Conservation (phyloP, 192 early-diverging fungal species). For the Rhizoclosmatium globosum region DNA sequence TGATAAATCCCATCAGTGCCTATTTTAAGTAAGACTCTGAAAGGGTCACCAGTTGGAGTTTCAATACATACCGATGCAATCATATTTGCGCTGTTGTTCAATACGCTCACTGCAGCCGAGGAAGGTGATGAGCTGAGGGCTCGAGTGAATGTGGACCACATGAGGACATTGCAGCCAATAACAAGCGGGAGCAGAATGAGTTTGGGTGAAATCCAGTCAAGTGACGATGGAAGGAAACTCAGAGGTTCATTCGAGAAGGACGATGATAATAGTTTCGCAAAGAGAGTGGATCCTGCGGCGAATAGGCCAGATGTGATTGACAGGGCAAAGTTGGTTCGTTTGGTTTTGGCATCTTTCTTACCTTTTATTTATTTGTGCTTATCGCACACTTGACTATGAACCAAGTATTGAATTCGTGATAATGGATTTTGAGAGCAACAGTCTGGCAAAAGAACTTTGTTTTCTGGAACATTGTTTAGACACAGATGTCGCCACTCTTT, state of each 20-base stretch:
- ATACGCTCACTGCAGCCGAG: constrained; percentile 76
- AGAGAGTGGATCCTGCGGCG: constrained; percentile 80
- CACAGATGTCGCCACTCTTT: too few species aligned
- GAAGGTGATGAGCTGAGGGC: constrained; percentile 78
- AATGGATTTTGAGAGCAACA: too few species aligned
- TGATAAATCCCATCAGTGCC: constrained; percentile 74
- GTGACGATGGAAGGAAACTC: background rate
- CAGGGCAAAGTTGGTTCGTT: constrained; percentile 22
- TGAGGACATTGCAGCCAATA: constrained; percentile 77
- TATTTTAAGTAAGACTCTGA: constrained; percentile 25
- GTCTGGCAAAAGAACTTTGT: too few species aligned
- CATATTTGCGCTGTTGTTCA: constrained; percentile 85
- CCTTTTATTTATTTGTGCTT: too few species aligned
- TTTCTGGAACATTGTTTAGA: too few species aligned
- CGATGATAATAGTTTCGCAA: constrained; percentile 69
- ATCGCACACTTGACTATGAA: too few species aligned
- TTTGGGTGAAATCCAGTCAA: constrained; percentile 55
- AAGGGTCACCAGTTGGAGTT: background rate
- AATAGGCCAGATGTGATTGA: constrained; percentile 66
- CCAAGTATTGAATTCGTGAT: too few species aligned
- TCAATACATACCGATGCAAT: constrained; percentile 48
- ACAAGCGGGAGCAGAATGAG: constrained; percentile 63
- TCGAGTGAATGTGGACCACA: constrained; percentile 91
- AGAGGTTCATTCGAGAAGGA: too few species aligned
- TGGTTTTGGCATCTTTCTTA: background rate